Evolutionary conservation across 371 early-diverging fungal genomes (phyloP), one percentile per base, ranked within the genome.

Genomic region (Rhizopus stolonifer): DNA sequence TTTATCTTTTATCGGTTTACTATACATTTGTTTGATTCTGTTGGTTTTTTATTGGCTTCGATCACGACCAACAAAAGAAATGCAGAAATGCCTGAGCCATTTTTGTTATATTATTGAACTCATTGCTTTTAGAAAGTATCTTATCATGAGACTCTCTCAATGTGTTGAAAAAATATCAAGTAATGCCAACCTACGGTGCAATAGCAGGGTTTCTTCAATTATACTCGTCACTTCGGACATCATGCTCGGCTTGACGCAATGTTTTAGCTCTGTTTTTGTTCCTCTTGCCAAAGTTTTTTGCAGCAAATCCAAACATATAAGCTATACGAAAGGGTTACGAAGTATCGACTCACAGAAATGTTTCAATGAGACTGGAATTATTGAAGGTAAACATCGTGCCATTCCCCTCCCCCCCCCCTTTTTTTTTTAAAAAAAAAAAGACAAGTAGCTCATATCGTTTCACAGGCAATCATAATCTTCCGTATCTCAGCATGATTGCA

Each of bases 351-450:
- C 69, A 2, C 65, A 69, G 67, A 59, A 65, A 8, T 60, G 73
- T 10, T 23, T 64, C 14, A 60, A 66, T 52, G 73, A 72, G 39
- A 45, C 67, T n/a, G 69, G 69, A 51, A 69, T 69, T 23, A 57
- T 69, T 19, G 73, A 69, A 46, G 70, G 70, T 67, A 62, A 33
- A 33, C n/a, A n/a, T n/a, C n/a, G n/a, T n/a, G n/a, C n/a, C n/a
- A n/a, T n/a, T n/a, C n/a, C n/a, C n/a, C n/a, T n/a, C n/a, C n/a
- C n/a, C n/a, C n/a, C n/a, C n/a, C n/a, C n/a, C n/a, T n/a, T n/a
- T n/a, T n/a, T n/a, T n/a, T n/a, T n/a, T n/a, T n/a, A n/a, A n/a
- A n/a, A n/a, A n/a, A n/a, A n/a, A n/a, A n/a, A n/a, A n/a, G 2
- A 29, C 29, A 6, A 29, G 11, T 29, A 29, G 11, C 29, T 1